Conservation (phyloP, 257 asterid species). For the Linaria vulgaris region DNA sequence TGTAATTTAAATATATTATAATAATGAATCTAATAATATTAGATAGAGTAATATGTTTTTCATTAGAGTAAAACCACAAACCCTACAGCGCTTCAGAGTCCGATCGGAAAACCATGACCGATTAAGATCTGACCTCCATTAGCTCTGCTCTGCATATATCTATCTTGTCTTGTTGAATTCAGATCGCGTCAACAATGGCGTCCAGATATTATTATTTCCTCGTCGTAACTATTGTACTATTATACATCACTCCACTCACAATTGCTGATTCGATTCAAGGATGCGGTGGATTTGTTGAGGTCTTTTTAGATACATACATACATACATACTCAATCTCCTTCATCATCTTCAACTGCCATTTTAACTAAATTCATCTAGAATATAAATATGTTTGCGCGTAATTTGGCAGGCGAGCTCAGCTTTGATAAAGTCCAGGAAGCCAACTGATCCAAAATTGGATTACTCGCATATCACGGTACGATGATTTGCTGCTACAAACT, state of each 20-base stretch:
- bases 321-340: constrained; percentile 12
- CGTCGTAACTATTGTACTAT: constrained; percentile 25
- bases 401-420: constrained; percentile 67
- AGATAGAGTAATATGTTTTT: no score
- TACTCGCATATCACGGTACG: constrained; percentile 84
- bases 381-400: constrained; percentile 5
- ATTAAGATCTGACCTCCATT: constrained; percentile 34
- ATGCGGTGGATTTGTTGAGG: constrained; percentile 99
- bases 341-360: constrained; percentile 3
- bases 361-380: constrained; percentile 10
- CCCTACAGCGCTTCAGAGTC: constrained; percentile 18
- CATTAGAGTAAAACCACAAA: constrained; percentile 29
- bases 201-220: constrained; percentile 20
- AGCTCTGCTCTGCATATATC: no score
- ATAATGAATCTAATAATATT: no score
- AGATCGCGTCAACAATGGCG: constrained; percentile 42
- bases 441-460: constrained; percentile 70
- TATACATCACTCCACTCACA: constrained; percentile 31
- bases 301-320: constrained; percentile 22
- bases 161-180: constrained; percentile 7
- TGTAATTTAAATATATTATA: no score
- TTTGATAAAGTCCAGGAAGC: constrained; percentile 80
- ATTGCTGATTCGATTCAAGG: constrained; percentile 81
- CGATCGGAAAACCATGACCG: constrained; percentile 28
- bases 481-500: not conserved